These are phyloP conservation scores for Albifimbria verrucaria DNA, from an alignment of 2,329 filamentous ascomycete species.

Conservation along the genomic window DNA sequence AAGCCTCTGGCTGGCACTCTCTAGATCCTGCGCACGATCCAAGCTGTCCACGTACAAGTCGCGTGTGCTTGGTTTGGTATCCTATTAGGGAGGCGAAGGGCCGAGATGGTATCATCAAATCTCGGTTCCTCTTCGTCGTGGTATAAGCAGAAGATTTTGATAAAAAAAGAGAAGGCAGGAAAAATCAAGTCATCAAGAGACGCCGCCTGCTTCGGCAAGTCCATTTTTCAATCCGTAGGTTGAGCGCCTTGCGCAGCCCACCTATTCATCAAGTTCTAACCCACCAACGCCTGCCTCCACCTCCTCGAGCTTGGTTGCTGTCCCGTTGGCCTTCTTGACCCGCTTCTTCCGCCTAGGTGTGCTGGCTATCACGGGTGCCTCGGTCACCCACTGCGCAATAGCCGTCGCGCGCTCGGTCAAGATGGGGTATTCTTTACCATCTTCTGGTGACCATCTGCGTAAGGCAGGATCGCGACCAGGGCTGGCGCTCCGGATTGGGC, in stretches of 20 bases:
- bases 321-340: slow-evolving; percentile 16
- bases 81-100: too few relatives aligned
- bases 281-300: slow-evolving; percentile 10
- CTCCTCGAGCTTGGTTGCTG: slow-evolving; percentile 2
- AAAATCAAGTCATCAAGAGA: too few relatives aligned
- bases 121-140: too few relatives aligned
- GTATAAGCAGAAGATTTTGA: too few relatives aligned
- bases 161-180: too few relatives aligned
- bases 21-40: too few relatives aligned
- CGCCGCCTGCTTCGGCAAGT: too few relatives aligned
- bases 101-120: too few relatives aligned
- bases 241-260: neutral
- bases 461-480: slow-evolving; percentile 8
- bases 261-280: slow-evolving; percentile 5
- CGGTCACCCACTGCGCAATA: slow-evolving; percentile 66
- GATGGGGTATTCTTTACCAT: slow-evolving; percentile 66
- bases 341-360: slow-evolving; percentile 37
- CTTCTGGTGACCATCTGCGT: slow-evolving; percentile 62
- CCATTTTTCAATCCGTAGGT: neutral
- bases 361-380: slow-evolving; percentile 45
- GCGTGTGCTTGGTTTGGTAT: too few relatives aligned
- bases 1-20: too few relatives aligned
- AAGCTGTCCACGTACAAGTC: too few relatives aligned
- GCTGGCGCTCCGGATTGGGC: neutral
- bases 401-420: slow-evolving; percentile 66